phyloP scores from a whole-genome alignment of 1,139 yeast species.

The Zygotorulaspora mrakii region DNA sequence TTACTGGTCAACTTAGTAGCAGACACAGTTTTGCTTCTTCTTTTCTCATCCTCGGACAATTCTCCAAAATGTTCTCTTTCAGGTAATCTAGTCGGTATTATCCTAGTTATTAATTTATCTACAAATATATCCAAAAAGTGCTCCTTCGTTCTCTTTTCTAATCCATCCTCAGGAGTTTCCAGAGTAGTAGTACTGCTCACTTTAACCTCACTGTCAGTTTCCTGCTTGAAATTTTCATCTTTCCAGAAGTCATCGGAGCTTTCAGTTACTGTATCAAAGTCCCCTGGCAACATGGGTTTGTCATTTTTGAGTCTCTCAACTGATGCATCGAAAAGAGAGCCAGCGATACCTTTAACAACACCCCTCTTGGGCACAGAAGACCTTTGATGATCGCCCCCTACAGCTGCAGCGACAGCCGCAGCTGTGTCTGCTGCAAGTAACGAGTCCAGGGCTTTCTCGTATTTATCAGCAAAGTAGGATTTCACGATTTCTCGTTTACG shows the following conservation, averaged over 20 bases:
- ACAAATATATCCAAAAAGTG: conserved; percentile 60
- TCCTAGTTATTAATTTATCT: conserved; percentile 48
- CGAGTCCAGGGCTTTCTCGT: conserved; percentile 29
- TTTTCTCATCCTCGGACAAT: conserved; percentile 39
- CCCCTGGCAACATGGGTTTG: conserved; percentile 12
- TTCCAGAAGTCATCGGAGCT: conserved; percentile 31
- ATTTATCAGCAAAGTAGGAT: conserved; percentile 26
- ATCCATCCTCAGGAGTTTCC: conserved; percentile 7
- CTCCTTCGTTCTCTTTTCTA: conserved; percentile 25
- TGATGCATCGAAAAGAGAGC: conserved; percentile 53
- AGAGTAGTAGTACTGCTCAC: conserved; percentile 9
- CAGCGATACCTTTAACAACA: conserved; percentile 56
- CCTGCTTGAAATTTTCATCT: conserved; percentile 25
- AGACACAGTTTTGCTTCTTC: conserved; percentile 50
- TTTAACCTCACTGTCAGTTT: conserved; percentile 16
- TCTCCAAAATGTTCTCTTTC: conserved; percentile 44
- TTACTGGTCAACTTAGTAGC: conserved; percentile 48
- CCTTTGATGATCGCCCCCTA: conserved; percentile 9
- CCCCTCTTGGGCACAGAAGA: conserved; percentile 41
- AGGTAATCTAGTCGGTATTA: conserved; percentile 47
- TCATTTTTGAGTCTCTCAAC: conserved; percentile 41
- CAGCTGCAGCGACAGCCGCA: conserved; percentile 15
- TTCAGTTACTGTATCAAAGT: conserved; percentile 20
- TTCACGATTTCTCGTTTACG: conserved; percentile 17
- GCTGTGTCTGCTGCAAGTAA: conserved; percentile 23